Evolutionary conservation across 441 rosid species (phyloP).

Genomic region (Theobroma grandiflorum): DNA sequence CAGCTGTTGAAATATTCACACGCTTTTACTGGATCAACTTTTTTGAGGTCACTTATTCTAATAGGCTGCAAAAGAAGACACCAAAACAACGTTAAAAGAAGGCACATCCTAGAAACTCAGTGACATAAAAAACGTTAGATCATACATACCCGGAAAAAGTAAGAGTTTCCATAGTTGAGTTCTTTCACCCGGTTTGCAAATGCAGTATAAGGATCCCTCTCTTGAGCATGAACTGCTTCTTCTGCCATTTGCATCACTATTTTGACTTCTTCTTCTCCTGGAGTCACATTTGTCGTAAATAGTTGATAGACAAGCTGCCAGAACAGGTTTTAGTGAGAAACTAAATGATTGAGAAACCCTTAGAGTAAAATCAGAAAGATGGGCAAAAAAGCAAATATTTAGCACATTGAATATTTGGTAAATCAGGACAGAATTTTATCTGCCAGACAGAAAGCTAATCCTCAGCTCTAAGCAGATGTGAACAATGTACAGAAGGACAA

Average conservation of each 20-base stretch:
- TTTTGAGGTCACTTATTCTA: constrained; percentile 73
- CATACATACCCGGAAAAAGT: constrained; percentile 80
- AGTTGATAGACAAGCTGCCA: constrained; percentile 88
- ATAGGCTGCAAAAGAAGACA: constrained; percentile 71
- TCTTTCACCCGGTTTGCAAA: constrained; percentile 91
- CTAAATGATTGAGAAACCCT: constrained; percentile 6
- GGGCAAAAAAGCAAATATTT: background rate
- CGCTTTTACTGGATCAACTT: constrained; percentile 86
- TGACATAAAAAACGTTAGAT: constrained; percentile 25
- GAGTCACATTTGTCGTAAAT: constrained; percentile 75
- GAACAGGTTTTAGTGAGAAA: background rate
- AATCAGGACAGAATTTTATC: background rate
- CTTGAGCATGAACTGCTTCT: constrained; percentile 94
- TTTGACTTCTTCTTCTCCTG: constrained; percentile 94
- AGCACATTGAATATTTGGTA: background rate
- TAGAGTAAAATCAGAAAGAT: constrained; percentile 1
- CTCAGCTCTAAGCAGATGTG: background rate
- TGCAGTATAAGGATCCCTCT: constrained; percentile 94
- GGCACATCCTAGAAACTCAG: constrained; percentile 12
- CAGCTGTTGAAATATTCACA: constrained; percentile 90
- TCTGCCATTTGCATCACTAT: constrained; percentile 98
- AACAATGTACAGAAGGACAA: background rate
- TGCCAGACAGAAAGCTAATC: background rate
- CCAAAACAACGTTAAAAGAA: constrained; percentile 16
- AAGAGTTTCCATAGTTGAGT: constrained; percentile 91